Evolutionary conservation across 2,329 filamentous ascomycete genomes (phyloP).

Genomic region (Aspergillus fumigatiaffinis): DNA sequence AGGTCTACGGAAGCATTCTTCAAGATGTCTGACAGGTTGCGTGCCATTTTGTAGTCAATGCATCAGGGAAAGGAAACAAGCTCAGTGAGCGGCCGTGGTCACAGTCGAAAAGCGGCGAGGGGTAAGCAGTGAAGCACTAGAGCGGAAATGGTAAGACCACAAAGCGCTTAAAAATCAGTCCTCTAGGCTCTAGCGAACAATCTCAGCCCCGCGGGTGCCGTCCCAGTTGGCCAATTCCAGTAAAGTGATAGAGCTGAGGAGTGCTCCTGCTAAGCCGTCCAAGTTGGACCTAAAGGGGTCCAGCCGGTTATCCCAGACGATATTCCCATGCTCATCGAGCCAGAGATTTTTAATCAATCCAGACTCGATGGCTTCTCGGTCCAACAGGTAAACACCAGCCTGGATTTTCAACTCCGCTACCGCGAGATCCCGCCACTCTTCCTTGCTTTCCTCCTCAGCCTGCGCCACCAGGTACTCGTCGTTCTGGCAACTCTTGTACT

Average conservation of each 20-base stretch:
- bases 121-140: too few relatives aligned
- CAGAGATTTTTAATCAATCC: neutral
- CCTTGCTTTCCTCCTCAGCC: neutral
- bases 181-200: neutral
- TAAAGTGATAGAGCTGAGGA: neutral
- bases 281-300: neutral
- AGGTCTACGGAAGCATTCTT: slow-evolving; percentile 28
- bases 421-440: neutral
- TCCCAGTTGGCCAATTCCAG: neutral
- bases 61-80: neutral
- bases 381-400: neutral
- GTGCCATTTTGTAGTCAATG: slow-evolving; percentile 21
- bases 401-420: neutral
- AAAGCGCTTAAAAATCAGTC: too few relatives aligned
- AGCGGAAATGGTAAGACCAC: neutral
- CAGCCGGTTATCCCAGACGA: neutral
- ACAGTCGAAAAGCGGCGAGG: too few relatives aligned
- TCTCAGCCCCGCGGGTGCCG: neutral
- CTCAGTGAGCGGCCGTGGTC: too few relatives aligned
- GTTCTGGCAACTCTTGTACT: neutral
- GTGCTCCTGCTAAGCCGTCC: neutral
- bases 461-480: neutral
- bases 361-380: neutral
- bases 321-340: neutral
- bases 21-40: slow-evolving; percentile 19